Conservation (phyloP, 2,329 filamentous ascomycete species). For the Cryphonectria carpinicola region DNA sequence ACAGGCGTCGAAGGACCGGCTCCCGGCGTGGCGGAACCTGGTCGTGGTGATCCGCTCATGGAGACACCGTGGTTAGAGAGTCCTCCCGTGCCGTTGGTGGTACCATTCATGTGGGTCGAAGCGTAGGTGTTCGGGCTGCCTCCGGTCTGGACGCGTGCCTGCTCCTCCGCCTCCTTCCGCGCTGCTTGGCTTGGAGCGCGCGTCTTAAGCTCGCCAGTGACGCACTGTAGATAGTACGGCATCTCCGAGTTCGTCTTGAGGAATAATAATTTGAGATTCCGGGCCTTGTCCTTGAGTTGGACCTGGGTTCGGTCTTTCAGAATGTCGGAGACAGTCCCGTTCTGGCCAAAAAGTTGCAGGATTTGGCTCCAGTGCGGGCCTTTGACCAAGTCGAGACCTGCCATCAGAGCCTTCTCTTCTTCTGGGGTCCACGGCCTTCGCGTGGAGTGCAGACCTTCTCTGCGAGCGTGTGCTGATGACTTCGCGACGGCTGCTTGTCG, state of each 20-base stretch:
- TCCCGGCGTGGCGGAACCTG: conserved; percentile 15
- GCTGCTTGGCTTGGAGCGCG: conserved; percentile 76
- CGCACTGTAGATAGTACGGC: conserved; percentile 82
- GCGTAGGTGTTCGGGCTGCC: conserved; percentile 53
- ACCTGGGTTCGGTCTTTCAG: conserved; percentile 89
- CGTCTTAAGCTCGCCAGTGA: conserved; percentile 89
- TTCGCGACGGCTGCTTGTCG: conserved; percentile 63
- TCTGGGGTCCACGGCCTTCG: conserved; percentile 85
- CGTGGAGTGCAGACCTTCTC: conserved; percentile 62
- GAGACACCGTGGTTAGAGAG: conserved; percentile 15
- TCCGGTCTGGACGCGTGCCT: conserved; percentile 63
- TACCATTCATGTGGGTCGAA: conserved; percentile 21
- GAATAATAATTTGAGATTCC: conserved; percentile 90
- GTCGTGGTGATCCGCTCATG: conserved; percentile 15
- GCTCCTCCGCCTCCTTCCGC: conserved; percentile 68
- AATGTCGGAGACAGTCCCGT: conserved; percentile 79
- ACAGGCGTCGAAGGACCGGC: conserved; percentile 12
- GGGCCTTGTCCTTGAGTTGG: conserved; percentile 88
- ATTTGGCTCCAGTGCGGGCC: conserved; percentile 95
- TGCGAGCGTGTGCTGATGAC: conserved; percentile 56
- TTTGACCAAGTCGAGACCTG: conserved; percentile 84
- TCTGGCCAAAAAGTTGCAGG: conserved; percentile 77
- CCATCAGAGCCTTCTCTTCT: conserved; percentile 89
- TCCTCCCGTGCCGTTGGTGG: conserved; percentile 13
- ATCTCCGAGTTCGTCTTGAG: conserved; percentile 90